These are phyloP conservation scores for Kodamaea jinghongensis DNA, from an alignment of 805 yeast species.

Conservation along the genomic window DNA sequence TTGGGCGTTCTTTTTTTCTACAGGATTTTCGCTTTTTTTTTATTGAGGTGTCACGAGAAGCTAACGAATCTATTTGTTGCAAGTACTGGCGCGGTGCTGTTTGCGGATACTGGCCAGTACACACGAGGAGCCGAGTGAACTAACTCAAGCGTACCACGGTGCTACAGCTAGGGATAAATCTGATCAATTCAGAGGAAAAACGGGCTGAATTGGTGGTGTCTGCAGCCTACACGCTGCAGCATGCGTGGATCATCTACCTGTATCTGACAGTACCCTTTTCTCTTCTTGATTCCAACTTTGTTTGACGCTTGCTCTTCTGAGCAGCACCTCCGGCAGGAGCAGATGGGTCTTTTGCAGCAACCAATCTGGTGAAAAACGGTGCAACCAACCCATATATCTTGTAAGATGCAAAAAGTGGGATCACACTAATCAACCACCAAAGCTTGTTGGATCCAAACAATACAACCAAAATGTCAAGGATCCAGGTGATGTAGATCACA, in stretches of 20 bases:
- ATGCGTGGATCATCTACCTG: conserved; percentile 11
- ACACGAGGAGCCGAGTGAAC: too few species aligned
- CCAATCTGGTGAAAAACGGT: conserved; percentile 12
- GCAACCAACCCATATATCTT: conserved; percentile 41
- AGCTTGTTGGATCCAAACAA: conserved; percentile 55
- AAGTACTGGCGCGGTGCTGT: too few species aligned
- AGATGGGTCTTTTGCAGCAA: background rate
- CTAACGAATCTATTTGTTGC: too few species aligned
- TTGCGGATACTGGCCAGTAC: too few species aligned
- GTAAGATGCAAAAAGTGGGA: conserved; percentile 53
- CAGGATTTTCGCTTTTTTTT: too few species aligned
- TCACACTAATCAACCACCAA: conserved; percentile 53
- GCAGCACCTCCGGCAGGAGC: conserved; percentile 1
- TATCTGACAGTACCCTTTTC: conserved; percentile 24
- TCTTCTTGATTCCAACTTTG: conserved; percentile 26
- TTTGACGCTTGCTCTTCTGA: conserved; percentile 26
- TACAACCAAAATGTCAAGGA: conserved; percentile 52
- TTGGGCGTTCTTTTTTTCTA: background rate
- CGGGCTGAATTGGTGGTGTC: background rate
- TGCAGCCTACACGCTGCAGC: background rate
- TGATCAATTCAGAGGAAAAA: too few species aligned
- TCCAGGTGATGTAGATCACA: conserved; percentile 61
- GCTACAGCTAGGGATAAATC: too few species aligned
- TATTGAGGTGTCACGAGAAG: too few species aligned
- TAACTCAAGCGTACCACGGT: too few species aligned